phyloP scores from a whole-genome alignment of 306 rosid species.

The Dalbergia cochinchinensis region DNA sequence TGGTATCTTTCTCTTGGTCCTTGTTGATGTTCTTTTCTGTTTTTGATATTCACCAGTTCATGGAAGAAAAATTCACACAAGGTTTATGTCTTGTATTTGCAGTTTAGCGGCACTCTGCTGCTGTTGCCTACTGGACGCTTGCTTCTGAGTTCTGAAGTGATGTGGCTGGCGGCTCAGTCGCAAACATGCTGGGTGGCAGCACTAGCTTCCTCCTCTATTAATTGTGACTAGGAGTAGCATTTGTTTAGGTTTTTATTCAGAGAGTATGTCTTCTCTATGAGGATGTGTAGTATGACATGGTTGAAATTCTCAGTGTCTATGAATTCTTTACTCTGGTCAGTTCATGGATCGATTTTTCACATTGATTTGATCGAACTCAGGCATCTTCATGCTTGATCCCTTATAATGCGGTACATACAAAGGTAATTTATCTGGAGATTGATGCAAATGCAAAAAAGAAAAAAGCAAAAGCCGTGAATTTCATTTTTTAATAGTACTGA shows the following conservation, averaged over 20 bases:
- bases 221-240: slow-evolving; percentile 4
- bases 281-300: background rate
- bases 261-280: background rate
- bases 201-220: background rate
- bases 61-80: background rate
- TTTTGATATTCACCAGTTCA: background rate
- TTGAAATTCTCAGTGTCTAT: background rate
- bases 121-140: slow-evolving; percentile 56
- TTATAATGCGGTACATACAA: background rate
- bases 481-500: too few relatives aligned
- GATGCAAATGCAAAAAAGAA: too few relatives aligned
- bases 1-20: background rate
- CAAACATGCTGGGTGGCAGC: background rate
- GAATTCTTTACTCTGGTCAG: background rate
- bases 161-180: background rate
- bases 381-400: background rate
- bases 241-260: slow-evolving; percentile 20
- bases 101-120: slow-evolving; percentile 64
- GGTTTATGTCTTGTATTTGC: slow-evolving; percentile 20
- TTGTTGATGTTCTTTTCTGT: background rate
- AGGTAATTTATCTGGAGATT: background rate
- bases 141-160: slow-evolving; percentile 42
- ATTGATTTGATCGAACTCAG: background rate
- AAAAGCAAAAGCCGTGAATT: too few relatives aligned
- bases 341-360: background rate